Percentiles rank a stretch among this genome's conserved stretches.
Evolutionary conservation across 257 asterid genomes (phyloP).

Genomic region (Schizonepeta tenuifolia): DNA sequence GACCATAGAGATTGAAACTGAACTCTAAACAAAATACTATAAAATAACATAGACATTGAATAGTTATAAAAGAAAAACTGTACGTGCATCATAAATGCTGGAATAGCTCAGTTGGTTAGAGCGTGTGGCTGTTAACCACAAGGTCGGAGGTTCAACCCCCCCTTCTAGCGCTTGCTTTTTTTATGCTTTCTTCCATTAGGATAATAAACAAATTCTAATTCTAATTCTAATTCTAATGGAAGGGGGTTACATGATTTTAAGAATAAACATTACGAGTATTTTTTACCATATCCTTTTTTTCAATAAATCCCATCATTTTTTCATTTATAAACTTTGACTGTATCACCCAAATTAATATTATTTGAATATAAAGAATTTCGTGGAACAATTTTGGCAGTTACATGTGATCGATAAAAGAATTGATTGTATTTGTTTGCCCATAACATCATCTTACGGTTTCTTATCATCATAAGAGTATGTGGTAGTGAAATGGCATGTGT

Average conservation of each 20-base stretch:
- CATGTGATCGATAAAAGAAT: slow-evolving; percentile 30
- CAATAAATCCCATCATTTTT: too few relatives aligned
- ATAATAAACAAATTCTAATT: too few relatives aligned
- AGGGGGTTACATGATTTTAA: too few relatives aligned
- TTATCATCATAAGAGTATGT: slow-evolving; percentile 1
- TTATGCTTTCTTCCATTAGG: too few relatives aligned
- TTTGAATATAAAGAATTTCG: too few relatives aligned
- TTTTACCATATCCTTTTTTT: too few relatives aligned
- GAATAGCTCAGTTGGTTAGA: slow-evolving; percentile 97
- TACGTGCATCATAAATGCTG: slow-evolving; percentile 37
- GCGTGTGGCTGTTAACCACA: slow-evolving; percentile 98
- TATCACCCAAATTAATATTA: background rate
- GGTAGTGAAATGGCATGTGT: slow-evolving; percentile 27
- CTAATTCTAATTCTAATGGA: too few relatives aligned
- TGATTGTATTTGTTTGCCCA: slow-evolving; percentile 36
- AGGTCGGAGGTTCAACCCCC: slow-evolving; percentile 78
- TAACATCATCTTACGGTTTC: background rate
- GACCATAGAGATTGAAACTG: too few relatives aligned
- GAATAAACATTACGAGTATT: too few relatives aligned
- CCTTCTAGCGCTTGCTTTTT: slow-evolving; percentile 37
- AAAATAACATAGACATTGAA: too few relatives aligned
- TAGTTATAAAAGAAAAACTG: too few relatives aligned
- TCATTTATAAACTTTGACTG: background rate
- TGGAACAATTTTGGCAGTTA: background rate
- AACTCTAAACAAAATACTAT: too few relatives aligned